Evolutionary conservation across 768 basidiomycete genomes (phyloP), one percentile per base, ranked within the genome.

Genomic region (Trametopsis cervina): DNA sequence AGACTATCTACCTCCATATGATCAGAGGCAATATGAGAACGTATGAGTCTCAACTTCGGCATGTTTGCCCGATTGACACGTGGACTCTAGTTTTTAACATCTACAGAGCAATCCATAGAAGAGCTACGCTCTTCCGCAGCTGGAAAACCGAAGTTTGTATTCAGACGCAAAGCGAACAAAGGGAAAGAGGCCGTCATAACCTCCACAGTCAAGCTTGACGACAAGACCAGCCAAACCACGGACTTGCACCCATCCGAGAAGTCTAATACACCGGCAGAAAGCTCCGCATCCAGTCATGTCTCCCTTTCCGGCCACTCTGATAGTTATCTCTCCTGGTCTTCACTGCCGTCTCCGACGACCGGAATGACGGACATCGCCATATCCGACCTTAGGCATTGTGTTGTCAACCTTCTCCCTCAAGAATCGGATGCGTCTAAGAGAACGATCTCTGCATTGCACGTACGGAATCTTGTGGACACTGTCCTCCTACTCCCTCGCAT

Each of bases 31-130:
- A 57, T 84, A 74, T 58, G 83, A 85, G 61, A 65, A 69, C 57
- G 87, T 88, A 55, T 46, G 80, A 69, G 1, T 12, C 24, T n/a
- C n/a, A n/a, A n/a, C n/a, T n/a, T n/a, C n/a, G n/a, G n/a, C n/a
- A n/a, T n/a, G n/a, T n/a, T n/a, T n/a, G n/a, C n/a, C n/a, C n/a
- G n/a, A n/a, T n/a, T n/a, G n/a, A n/a, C n/a, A n/a, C n/a, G n/a
- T n/a, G n/a, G n/a, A n/a, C n/a, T n/a, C n/a, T 56, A 92, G 89
- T 82, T 83, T 77, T 62, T 90, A 47, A 81, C 78, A 59, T 63
- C 63, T 4, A 61, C 89, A 9, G 86, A 88, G 61, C 69, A 66
- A 45, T 60, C 67, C 9, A 52, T 88, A 2, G 75, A 83, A 47
- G 66, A 68, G 1, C 62, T 84, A 5, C 72, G 81, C 17, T 60